Percentiles rank a stretch among this genome's conserved stretches.
These are phyloP conservation scores for Ophiostoma tasmaniense DNA, from an alignment of 2,329 filamentous ascomycete genomes.

Conservation along the genomic window DNA sequence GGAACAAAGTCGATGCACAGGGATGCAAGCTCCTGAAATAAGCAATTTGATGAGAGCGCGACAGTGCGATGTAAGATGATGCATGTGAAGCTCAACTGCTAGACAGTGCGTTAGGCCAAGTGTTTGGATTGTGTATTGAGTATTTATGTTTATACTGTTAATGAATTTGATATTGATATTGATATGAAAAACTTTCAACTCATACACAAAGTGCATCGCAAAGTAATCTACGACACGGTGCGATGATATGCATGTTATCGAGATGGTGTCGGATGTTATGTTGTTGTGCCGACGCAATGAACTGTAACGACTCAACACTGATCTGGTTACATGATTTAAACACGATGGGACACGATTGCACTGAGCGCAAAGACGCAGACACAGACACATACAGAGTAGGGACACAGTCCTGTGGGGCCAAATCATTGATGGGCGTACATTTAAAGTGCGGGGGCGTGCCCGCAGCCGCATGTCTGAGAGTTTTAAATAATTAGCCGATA, in stretches of 20 bases:
- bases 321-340: too few relatives aligned
- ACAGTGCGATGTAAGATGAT: background rate
- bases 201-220: too few relatives aligned
- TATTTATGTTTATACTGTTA: too few relatives aligned
- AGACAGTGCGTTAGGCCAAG: background rate
- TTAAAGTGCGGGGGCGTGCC: slow-evolving; percentile 4
- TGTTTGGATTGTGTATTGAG: background rate
- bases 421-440: background rate
- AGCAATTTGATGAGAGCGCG: background rate
- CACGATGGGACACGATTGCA: background rate
- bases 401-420: too few relatives aligned
- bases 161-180: too few relatives aligned
- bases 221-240: background rate
- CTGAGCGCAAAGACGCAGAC: background rate
- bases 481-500: background rate
- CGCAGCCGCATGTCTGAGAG: background rate
- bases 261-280: background rate
- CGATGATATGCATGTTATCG: background rate
- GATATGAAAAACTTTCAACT: too few relatives aligned
- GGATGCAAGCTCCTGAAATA: background rate
- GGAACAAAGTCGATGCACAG: background rate
- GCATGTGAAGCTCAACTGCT: background rate
- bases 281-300: background rate
- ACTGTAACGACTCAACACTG: background rate
- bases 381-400: too few relatives aligned